These are phyloP conservation scores for Gracilaria domingensis DNA, from an alignment of 23 red algal genomes.

Conservation along the genomic window DNA sequence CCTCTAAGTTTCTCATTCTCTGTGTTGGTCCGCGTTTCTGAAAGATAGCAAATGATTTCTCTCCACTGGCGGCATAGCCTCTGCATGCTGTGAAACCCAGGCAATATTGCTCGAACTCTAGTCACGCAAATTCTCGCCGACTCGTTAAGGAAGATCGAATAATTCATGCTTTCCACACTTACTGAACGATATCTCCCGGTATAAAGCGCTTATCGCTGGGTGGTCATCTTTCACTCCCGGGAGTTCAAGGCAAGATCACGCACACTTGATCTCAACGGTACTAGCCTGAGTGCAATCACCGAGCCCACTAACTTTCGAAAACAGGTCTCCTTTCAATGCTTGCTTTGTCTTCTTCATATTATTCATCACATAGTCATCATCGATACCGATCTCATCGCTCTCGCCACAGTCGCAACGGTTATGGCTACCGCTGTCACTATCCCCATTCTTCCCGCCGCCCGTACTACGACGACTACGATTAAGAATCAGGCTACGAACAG, in stretches of 20 bases:
- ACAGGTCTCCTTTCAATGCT: constrained; percentile 35
- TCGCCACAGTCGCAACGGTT: constrained; percentile 15
- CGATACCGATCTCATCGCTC: constrained; percentile 37
- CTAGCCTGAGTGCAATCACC: background rate
- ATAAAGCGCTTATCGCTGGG: background rate
- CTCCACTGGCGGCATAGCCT: background rate
- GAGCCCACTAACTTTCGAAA: background rate
- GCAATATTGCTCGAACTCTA: constrained; percentile 2
- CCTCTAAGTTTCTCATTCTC: background rate
- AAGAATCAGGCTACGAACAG: constrained; percentile 9
- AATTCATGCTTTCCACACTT: background rate
- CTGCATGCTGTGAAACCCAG: background rate
- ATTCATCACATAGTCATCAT: background rate
- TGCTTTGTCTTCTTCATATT: constrained; percentile 1
- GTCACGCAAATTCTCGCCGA: background rate
- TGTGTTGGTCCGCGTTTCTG: constrained; percentile 4
- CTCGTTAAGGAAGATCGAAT: background rate
- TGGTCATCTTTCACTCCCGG: constrained; percentile 8
- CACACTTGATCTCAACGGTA: background rate
- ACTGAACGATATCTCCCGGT: background rate
- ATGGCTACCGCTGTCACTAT: constrained; percentile 8
- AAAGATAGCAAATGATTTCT: background rate
- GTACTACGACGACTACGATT: constrained; percentile 21
- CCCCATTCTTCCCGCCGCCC: constrained; percentile 26
- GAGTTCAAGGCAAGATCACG: background rate